These are phyloP conservation scores for Thalassiosira exigua DNA, from an alignment of 352 stramenopile genomes.

Conservation along the genomic window DNA sequence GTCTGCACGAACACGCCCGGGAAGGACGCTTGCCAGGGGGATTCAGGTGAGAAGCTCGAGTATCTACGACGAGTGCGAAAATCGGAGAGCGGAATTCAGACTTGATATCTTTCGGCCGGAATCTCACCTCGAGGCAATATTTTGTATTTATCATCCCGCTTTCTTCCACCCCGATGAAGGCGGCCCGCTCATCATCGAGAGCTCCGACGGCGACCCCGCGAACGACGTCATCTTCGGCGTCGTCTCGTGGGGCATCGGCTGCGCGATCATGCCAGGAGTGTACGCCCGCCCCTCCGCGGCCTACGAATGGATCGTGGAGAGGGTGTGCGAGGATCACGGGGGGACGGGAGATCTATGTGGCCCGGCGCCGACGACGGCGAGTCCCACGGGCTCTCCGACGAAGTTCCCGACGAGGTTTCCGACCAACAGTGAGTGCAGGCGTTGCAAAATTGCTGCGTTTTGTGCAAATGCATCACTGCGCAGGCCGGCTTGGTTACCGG, in stretches of 20 bases:
- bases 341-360: not conserved
- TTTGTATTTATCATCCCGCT: too few species aligned
- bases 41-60: too few species aligned
- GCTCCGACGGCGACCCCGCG: not conserved
- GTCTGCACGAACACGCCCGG: slow-evolving; percentile 51
- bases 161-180: too few species aligned
- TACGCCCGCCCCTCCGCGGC: slow-evolving; percentile 33
- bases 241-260: slow-evolving; percentile 67
- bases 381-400: slow-evolving; percentile 1
- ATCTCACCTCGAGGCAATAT: too few species aligned
- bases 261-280: slow-evolving; percentile 56
- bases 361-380: not conserved
- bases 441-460: too few species aligned
- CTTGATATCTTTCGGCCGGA: too few species aligned
- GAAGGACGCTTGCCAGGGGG: slow-evolving; percentile 66
- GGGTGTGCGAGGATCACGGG: slow-evolving; percentile 5
- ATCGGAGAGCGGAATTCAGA: too few species aligned
- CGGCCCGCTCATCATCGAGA: slow-evolving; percentile 45
- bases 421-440: too few species aligned
- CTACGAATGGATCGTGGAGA: slow-evolving; percentile 38
- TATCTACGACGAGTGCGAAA: too few species aligned
- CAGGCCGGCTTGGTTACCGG: too few species aligned
- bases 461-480: too few species aligned
- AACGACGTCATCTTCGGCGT: slow-evolving; percentile 63
- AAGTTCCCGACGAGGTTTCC: slow-evolving; percentile 1